phyloP scores from a whole-genome alignment of 129 eudicot genomes.

The Chrysanthemum lavandulifolium region DNA sequence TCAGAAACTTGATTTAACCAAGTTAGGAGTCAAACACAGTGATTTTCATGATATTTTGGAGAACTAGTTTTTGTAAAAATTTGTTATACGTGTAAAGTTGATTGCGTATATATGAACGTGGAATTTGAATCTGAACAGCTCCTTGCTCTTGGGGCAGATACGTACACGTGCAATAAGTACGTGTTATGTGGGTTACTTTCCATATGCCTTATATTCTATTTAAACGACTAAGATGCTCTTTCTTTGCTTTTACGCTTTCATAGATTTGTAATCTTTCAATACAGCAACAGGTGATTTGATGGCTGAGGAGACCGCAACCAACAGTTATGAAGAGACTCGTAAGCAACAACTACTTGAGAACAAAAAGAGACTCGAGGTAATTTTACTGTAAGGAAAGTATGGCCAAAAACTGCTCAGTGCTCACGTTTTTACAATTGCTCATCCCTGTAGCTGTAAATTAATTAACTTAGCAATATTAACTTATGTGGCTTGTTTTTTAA shows the following conservation, averaged over 20 bases:
- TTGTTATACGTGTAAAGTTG: too few species aligned
- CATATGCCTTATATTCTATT: not conserved
- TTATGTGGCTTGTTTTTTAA: not conserved
- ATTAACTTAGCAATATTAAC: too few species aligned
- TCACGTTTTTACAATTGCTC: too few species aligned
- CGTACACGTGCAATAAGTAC: too few species aligned
- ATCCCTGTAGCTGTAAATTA: too few species aligned
- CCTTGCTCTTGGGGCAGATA: not conserved
- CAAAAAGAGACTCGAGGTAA: constrained; percentile 62
- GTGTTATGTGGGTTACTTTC: not conserved
- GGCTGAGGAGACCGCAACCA: constrained; percentile 39
- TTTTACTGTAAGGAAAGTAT: not conserved
- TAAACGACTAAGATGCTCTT: not conserved
- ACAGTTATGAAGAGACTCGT: constrained; percentile 68
- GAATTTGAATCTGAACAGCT: not conserved
- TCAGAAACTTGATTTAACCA: not conserved
- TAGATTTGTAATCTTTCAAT: not conserved
- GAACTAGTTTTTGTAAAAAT: not conserved
- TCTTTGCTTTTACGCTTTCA: not conserved
- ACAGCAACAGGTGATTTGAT: constrained; percentile 23
- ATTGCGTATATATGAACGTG: not conserved
- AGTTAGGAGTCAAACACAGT: not conserved
- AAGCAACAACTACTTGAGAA: constrained; percentile 68
- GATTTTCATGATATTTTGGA: not conserved
- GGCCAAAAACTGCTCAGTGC: constrained; percentile 2